Conservation (phyloP, 768 basidiomycete species). For the Coprinellus micaceus region DNA sequence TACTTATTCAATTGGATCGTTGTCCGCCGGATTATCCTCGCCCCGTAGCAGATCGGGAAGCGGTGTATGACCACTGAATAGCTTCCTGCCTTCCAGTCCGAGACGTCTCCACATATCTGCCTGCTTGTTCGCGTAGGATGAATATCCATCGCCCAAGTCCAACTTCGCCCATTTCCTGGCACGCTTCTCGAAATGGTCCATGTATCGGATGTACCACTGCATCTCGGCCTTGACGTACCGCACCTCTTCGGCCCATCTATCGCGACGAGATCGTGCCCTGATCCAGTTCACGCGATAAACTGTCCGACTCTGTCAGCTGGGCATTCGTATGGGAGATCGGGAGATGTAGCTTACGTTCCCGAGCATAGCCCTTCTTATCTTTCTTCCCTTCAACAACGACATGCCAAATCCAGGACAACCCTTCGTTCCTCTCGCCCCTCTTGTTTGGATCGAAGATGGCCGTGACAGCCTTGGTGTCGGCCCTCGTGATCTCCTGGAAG, state of each 20-base stretch:
- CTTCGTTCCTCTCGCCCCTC: not conserved
- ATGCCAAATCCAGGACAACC: constrained; percentile 1
- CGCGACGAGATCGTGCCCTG: not conserved
- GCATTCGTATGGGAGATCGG: not conserved
- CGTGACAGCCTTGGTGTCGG: constrained; percentile 2
- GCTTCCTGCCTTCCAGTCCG: too few species aligned
- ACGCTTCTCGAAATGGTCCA: not conserved
- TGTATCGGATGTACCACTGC: not conserved
- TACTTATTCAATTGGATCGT: too few species aligned
- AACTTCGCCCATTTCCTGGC: not conserved
- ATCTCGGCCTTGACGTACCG: not conserved
- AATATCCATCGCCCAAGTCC: not conserved
- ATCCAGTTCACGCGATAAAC: constrained; percentile 5
- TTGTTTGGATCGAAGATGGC: not conserved
- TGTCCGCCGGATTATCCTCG: too few species aligned
- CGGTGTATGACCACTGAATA: too few species aligned
- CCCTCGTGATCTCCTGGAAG: not conserved
- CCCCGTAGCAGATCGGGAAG: too few species aligned
- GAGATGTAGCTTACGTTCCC: not conserved
- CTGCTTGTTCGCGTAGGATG: not conserved
- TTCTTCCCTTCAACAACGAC: not conserved
- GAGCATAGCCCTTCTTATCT: not conserved
- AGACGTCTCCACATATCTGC: too few species aligned
- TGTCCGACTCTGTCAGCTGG: not conserved
- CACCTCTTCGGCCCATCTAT: not conserved